These are phyloP conservation scores for Dendrobium catenatum DNA, from an alignment of 106 monocot genomes.

Conservation along the genomic window DNA sequence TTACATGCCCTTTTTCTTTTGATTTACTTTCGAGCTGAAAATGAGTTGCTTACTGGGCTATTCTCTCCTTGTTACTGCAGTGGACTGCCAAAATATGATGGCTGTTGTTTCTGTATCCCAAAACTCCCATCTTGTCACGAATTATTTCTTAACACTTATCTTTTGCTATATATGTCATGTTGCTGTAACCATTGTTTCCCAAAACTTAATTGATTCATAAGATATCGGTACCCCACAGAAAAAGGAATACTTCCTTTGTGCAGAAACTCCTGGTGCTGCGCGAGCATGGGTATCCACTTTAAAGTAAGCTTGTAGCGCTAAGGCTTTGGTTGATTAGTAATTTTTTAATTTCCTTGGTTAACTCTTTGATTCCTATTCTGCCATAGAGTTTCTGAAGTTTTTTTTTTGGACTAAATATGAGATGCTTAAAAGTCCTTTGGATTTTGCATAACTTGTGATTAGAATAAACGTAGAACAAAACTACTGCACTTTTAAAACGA, in stretches of 20 bases:
- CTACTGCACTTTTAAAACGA: too few species aligned
- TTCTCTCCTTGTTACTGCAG: constrained; percentile 38
- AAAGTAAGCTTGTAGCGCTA: constrained; percentile 66
- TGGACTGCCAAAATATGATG: constrained; percentile 86
- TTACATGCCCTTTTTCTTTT: neutral
- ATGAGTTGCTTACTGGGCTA: neutral
- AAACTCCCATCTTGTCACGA: neutral
- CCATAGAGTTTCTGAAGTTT: neutral
- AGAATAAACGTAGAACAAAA: too few species aligned
- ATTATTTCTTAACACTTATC: neutral
- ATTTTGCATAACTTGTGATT: too few species aligned
- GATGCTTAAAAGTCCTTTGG: too few species aligned
- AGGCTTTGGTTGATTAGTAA: neutral
- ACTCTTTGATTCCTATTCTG: neutral
- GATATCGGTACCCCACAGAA: constrained; percentile 98
- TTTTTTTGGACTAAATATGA: too few species aligned
- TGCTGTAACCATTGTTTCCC: constrained; percentile 1
- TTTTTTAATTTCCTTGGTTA: neutral
- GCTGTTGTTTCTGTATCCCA: constrained; percentile 99
- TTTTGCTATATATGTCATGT: constrained; percentile 3
- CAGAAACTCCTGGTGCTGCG: constrained; percentile 98
- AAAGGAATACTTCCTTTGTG: constrained; percentile 90
- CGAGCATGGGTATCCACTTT: constrained; percentile 97
- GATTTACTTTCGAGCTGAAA: neutral
- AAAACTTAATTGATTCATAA: constrained; percentile 43